Conservation (phyloP, 495 filamentous ascomycete species). For the Jackrogersella multiformis region DNA sequence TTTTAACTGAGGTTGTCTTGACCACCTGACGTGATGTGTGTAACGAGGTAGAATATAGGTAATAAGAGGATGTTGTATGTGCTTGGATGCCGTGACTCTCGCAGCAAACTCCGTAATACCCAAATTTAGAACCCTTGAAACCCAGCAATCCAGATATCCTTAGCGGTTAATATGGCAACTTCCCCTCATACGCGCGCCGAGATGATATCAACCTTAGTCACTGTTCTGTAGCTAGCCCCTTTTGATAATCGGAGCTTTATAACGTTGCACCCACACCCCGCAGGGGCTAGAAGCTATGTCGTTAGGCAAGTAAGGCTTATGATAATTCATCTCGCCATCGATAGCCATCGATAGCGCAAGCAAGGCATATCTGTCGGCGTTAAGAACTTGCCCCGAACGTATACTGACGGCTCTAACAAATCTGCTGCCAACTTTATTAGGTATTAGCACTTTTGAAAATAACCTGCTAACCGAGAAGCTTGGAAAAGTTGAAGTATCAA, state of each 20-base stretch:
- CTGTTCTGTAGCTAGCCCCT: slow-evolving; percentile 21
- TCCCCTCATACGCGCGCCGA: slow-evolving; percentile 18
- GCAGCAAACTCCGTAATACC: slow-evolving; percentile 1
- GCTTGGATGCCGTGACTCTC: not conserved
- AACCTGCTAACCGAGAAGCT: too few relatives aligned
- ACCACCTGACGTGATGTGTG: slow-evolving; percentile 23
- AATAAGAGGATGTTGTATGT: not conserved
- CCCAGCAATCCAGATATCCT: slow-evolving; percentile 27
- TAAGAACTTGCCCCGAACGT: too few relatives aligned
- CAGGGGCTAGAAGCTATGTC: slow-evolving; percentile 30
- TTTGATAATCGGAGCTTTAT: slow-evolving; percentile 31
- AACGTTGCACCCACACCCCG: slow-evolving; percentile 33
- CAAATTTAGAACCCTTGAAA: slow-evolving; percentile 26
- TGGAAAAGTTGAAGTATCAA: too few relatives aligned
- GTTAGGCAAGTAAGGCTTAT: slow-evolving; percentile 8
- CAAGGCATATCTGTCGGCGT: too few relatives aligned
- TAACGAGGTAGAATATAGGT: slow-evolving; percentile 7
- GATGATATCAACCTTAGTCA: slow-evolving; percentile 12
- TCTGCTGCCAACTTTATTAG: too few relatives aligned
- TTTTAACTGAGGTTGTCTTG: slow-evolving; percentile 23
- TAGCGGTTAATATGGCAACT: slow-evolving; percentile 23
- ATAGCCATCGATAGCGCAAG: too few relatives aligned
- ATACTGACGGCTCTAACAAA: too few relatives aligned
- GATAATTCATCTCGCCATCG: not conserved
- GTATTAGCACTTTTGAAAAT: too few relatives aligned